Percentiles rank a stretch among this genome's conserved stretches.
Evolutionary conservation across 78 protist species (phyloP).

Genomic region (Dictyostelium discoideum): DNA sequence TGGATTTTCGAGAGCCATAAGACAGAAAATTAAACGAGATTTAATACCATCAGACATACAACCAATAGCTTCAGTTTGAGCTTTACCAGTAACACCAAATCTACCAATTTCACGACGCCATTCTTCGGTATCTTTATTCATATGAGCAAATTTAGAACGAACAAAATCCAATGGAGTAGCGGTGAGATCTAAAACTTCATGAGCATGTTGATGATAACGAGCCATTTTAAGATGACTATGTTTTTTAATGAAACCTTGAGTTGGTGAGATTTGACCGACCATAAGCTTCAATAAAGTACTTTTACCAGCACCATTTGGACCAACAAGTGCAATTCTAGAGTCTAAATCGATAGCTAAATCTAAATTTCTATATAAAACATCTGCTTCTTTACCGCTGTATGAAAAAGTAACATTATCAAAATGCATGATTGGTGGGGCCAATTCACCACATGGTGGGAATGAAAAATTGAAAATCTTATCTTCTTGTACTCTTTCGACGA

Average conservation of each 20-base stretch:
- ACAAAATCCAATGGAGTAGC: constrained; percentile 84
- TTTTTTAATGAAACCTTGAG: constrained; percentile 85
- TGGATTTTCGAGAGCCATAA: constrained; percentile 78
- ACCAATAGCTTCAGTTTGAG: constrained; percentile 78
- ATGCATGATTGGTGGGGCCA: constrained; percentile 93
- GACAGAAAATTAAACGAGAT: constrained; percentile 79
- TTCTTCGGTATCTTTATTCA: constrained; percentile 72
- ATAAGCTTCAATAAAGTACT: constrained; percentile 95
- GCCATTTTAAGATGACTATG: constrained; percentile 91
- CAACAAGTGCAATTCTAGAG: constrained; percentile 95
- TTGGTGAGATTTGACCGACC: constrained; percentile 89
- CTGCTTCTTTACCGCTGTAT: constrained; percentile 90
- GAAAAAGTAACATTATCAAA: constrained; percentile 89
- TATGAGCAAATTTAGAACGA: constrained; percentile 55
- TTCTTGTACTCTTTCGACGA: constrained; percentile 81
- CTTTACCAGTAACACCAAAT: constrained; percentile 92
- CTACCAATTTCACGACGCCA: constrained; percentile 87
- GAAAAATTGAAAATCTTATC: constrained; percentile 82
- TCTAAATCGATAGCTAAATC: constrained; percentile 91
- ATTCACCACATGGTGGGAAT: constrained; percentile 89
- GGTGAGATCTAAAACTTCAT: constrained; percentile 74
- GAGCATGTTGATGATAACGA: constrained; percentile 87
- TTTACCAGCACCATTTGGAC: constrained; percentile 98
- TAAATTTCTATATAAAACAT: constrained; percentile 86
- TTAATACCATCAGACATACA: constrained; percentile 87